Percentiles rank a stretch among this genome's conserved stretches.
Conservation (phyloP, 495 filamentous ascomycete species). For the Durotheca rogersii region DNA sequence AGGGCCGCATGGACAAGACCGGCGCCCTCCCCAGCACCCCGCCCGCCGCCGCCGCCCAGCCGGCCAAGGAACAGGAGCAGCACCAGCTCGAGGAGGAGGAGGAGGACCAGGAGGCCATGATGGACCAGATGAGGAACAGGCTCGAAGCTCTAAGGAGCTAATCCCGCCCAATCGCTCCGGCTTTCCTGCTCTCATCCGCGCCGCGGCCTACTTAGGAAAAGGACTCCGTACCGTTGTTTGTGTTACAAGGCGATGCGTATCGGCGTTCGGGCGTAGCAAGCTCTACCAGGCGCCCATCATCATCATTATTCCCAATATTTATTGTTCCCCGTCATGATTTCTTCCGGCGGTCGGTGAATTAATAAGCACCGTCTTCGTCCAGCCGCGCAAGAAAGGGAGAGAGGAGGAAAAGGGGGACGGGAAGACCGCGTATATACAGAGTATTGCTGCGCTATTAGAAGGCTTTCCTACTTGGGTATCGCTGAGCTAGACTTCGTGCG, state of each 20-base stretch:
- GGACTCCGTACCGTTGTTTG: not conserved
- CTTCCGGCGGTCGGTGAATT: too few relatives aligned
- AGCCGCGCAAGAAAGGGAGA: too few relatives aligned
- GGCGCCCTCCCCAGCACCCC: conserved; percentile 56
- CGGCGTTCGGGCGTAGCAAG: conserved; percentile 34
- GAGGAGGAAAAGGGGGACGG: conserved; percentile 1
- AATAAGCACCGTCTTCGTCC: too few relatives aligned
- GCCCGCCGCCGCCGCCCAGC: conserved; percentile 53
- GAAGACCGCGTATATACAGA: conserved; percentile 26
- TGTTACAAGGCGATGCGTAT: conserved; percentile 20
- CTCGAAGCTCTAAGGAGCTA: conserved; percentile 90
- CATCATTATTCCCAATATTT: conserved; percentile 15
- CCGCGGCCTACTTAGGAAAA: not conserved
- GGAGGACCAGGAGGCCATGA: conserved; percentile 79
- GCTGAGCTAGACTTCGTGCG: conserved; percentile 1
- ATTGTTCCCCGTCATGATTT: too few relatives aligned
- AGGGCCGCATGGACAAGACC: conserved; percentile 74
- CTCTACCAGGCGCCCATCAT: conserved; percentile 16
- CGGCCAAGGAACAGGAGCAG: conserved; percentile 34
- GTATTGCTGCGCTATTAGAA: not conserved
- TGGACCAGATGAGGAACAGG: conserved; percentile 90
- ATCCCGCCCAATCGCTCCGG: not conserved
- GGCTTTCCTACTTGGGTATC: not conserved
- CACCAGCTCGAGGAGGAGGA: conserved; percentile 70
- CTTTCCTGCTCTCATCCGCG: not conserved